Base-by-base conservation (phyloP, 2,329 filamentous ascomycete genomes). In the Aspergillus sp. region DNA sequence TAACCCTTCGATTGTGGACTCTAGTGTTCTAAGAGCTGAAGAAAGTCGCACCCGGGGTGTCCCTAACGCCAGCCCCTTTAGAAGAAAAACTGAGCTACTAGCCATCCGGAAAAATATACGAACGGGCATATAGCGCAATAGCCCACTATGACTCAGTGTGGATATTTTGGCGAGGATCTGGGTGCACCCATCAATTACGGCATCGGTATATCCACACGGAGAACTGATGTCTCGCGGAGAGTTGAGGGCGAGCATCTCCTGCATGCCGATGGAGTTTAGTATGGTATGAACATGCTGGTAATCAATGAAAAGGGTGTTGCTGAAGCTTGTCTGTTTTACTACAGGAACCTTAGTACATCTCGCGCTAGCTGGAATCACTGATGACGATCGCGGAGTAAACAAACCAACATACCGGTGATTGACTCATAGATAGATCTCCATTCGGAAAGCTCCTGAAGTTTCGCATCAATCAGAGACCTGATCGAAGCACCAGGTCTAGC, bases 41-140 rank as follows among this genome's bases (percentile, higher is more conserved):
- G 1, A 5, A 17, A 17, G 38, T 17, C 38, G 38, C 15, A 41
- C 10, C 17, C 38, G n/a, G 12, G 38, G 6, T 17, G 38, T 17
- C 15, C 79, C 79, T 19, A 81, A 57, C 30, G 78, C 80, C 7
- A 81, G 61, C 1, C 78, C 78, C 60, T 74, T 74, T 55, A 83
- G 76, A 1, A 83, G 73, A 53, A 83, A 82, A 12, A 84, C 80
- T 0, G 81, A 82, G 0, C 79, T 79, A 1, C 79, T 80, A 1
- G 80, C 81, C 25, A 82, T 79, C n/a, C 81, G 78, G 3, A 82
- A 69, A 52, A 81, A 81, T 15, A 82, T 77, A 5, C 81, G 70
- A 5, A 82, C 78, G 0, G 81, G 82, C 47, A 49, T 49, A 10
- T 49, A 17, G 10, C 21, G 47, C 21, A 15, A n/a, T 0, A 77